Percentiles rank a stretch among this genome's conserved stretches.
These are phyloP conservation scores for Patellifolia procumbens DNA, from an alignment of 179 eudicot genomes.

Conservation along the genomic window DNA sequence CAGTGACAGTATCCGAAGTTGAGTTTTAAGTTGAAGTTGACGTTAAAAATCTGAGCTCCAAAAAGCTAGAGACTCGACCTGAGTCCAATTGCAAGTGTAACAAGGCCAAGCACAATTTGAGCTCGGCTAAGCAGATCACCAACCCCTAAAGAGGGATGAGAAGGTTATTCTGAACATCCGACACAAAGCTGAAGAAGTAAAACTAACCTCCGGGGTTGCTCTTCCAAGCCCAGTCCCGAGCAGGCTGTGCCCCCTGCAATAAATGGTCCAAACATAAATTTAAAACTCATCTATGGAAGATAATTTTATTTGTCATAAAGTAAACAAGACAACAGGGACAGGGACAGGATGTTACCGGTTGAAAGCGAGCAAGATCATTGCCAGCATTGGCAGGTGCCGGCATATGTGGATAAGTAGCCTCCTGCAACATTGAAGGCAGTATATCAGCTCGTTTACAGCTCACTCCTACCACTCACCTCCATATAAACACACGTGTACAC, in stretches of 20 bases:
- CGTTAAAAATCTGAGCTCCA: no score
- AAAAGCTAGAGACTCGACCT: no score
- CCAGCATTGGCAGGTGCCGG: constrained; percentile 40
- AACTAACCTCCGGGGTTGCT: constrained; percentile 68
- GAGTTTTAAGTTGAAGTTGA: no score
- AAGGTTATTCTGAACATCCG: neutral
- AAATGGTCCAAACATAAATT: constrained; percentile 13
- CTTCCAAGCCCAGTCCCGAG: constrained; percentile 88
- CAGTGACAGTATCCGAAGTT: no score
- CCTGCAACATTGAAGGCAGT: constrained; percentile 39
- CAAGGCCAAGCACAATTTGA: no score
- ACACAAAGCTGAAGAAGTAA: neutral
- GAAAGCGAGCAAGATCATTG: constrained; percentile 52
- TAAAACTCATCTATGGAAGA: neutral
- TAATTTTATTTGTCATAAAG: neutral
- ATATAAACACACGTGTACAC: neutral
- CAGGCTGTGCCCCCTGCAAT: constrained; percentile 51
- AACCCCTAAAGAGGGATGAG: neutral
- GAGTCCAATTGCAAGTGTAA: no score
- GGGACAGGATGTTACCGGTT: constrained; percentile 45
- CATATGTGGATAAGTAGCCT: constrained; percentile 45
- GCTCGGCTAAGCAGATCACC: no score
- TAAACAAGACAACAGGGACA: neutral
- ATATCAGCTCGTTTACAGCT: neutral
- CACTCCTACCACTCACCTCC: neutral